A percentile compares a stretch with the other conserved stretches of the same genome.
Conservation (phyloP, 139 green algal species). For the Diplosphaera chodatii region DNA sequence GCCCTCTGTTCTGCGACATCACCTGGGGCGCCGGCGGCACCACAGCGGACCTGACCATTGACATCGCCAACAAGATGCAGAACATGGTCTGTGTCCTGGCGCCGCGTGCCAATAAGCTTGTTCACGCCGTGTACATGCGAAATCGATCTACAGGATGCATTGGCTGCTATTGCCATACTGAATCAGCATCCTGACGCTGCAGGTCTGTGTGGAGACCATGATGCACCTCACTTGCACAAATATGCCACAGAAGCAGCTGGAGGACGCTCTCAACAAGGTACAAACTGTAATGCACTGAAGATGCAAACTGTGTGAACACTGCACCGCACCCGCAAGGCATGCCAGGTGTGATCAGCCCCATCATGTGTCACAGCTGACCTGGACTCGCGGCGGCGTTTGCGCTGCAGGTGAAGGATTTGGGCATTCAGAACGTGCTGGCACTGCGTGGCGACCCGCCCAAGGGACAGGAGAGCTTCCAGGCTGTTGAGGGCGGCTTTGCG, state of each 20-base stretch:
- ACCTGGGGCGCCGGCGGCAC: slow-evolving; percentile 95
- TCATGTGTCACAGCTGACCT: too few relatives aligned
- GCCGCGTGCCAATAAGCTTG: too few relatives aligned
- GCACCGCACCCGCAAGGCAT: too few relatives aligned
- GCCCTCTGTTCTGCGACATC: slow-evolving; percentile 94
- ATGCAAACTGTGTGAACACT: too few relatives aligned
- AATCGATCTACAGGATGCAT: too few relatives aligned
- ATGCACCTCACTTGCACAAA: slow-evolving; percentile 99
- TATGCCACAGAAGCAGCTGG: slow-evolving; percentile 86
- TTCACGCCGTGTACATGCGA: too few relatives aligned
- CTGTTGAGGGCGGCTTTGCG: slow-evolving; percentile 85
- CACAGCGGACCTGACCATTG: slow-evolving; percentile 91
- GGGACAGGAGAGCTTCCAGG: slow-evolving; percentile 74
- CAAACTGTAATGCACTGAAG: too few relatives aligned
- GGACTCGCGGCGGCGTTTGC: too few relatives aligned
- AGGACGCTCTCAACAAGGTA: slow-evolving; percentile 74
- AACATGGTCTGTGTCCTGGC: too few relatives aligned
- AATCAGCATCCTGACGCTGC: too few relatives aligned
- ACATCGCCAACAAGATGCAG: slow-evolving; percentile 93
- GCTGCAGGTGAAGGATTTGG: slow-evolving; percentile 71
- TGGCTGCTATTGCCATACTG: too few relatives aligned
- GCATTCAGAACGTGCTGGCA: slow-evolving; percentile 93
- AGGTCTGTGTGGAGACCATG: slow-evolving; percentile 96
- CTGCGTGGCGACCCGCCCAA: slow-evolving; percentile 91
- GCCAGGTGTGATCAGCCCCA: too few relatives aligned